phyloP scores from a whole-genome alignment of 1,284 basidiomycete species.

The Cerioporus squamosus region DNA sequence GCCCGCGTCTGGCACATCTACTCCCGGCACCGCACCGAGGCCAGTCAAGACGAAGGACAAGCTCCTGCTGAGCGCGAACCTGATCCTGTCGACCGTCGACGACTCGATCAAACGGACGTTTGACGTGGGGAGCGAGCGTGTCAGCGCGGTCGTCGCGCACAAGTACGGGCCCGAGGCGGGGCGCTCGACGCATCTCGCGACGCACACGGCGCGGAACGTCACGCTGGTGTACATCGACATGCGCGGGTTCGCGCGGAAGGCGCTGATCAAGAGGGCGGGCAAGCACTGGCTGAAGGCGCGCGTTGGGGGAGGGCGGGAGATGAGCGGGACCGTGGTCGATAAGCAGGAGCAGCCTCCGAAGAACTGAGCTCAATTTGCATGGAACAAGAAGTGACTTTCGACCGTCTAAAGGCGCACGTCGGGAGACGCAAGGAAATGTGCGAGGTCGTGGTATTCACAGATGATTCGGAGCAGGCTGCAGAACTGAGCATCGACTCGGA shows the following conservation, averaged over 20 bases:
- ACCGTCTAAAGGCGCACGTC: no score
- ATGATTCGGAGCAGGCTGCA: no score
- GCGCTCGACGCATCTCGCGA: constrained; percentile 52
- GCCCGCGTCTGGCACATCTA: constrained; percentile 9
- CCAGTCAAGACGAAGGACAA: constrained; percentile 43
- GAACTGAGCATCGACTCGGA: no score
- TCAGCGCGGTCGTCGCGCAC: constrained; percentile 64
- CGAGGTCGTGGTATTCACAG: no score
- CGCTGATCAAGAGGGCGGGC: constrained; percentile 65
- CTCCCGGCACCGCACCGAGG: constrained; percentile 3
- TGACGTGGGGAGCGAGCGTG: constrained; percentile 56
- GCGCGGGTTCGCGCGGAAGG: constrained; percentile 70
- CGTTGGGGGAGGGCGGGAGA: constrained; percentile 21
- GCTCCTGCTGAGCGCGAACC: constrained; percentile 69
- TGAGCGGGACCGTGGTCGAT: constrained; percentile 23
- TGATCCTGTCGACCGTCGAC: constrained; percentile 75
- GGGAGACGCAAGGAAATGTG: no score
- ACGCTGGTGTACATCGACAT: constrained; percentile 80
- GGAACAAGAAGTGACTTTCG: no score
- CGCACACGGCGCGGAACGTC: constrained; percentile 72
- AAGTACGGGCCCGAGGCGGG: constrained; percentile 74
- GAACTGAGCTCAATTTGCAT: background rate
- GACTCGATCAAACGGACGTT: constrained; percentile 65
- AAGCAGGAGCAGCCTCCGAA: constrained; percentile 1
- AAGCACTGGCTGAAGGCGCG: constrained; percentile 55